Percentiles rank a stretch among this genome's conserved stretches.
Evolutionary conservation across 192 early-diverging fungal species (phyloP).

Genomic region (Coemansia sp.): DNA sequence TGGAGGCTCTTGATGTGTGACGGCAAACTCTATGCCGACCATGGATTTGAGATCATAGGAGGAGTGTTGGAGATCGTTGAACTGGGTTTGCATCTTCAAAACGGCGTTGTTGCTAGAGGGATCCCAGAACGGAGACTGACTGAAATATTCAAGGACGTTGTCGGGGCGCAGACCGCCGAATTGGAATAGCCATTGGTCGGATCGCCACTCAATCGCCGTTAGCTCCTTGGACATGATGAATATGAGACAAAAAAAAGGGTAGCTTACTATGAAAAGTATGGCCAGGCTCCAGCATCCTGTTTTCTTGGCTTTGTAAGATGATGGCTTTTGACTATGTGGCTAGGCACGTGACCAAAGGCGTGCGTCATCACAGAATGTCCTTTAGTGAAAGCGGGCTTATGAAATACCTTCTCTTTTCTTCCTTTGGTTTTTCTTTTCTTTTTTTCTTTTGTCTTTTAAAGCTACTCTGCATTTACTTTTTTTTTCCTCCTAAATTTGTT

Average conservation of each 20-base stretch:
- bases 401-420: not conserved
- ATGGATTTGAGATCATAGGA: conserved; percentile 61
- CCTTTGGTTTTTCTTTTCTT: not conserved
- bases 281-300: not conserved
- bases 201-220: conserved; percentile 67
- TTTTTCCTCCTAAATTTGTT: not conserved
- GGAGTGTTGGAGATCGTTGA: conserved; percentile 66
- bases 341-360: not conserved
- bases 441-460: conserved; percentile 1
- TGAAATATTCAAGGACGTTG: conserved; percentile 82
- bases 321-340: not conserved
- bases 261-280: not conserved
- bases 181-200: conserved; percentile 63
- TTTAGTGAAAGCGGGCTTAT: too few species aligned
- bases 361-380: not conserved
- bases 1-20: conserved; percentile 68
- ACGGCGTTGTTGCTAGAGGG: conserved; percentile 75
- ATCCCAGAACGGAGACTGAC: conserved; percentile 83
- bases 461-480: conserved; percentile 1
- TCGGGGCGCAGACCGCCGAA: conserved; percentile 72
- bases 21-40: conserved; percentile 78
- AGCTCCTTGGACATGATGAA: conserved; percentile 51
- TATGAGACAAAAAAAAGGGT: not conserved
- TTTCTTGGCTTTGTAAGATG: not conserved
- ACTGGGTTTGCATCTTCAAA: conserved; percentile 82